Evolutionary conservation across 306 rosid genomes (phyloP).

Genomic region (Vachellia collinsii): DNA sequence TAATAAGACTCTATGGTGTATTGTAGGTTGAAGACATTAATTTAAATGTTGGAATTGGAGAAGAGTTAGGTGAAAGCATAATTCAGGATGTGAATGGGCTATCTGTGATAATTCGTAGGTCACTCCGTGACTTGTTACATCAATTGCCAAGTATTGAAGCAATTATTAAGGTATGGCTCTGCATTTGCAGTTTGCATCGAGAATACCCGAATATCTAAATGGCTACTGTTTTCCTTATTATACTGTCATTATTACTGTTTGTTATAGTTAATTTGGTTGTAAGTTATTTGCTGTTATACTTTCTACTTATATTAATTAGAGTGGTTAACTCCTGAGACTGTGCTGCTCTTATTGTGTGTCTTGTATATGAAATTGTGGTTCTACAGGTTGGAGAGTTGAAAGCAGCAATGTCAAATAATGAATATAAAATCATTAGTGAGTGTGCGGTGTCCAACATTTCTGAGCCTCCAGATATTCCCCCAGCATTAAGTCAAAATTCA

Average conservation of each 20-base stretch:
- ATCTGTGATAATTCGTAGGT: constrained; percentile 78
- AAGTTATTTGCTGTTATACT: constrained; percentile 17
- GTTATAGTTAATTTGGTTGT: not conserved
- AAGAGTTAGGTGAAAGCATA: constrained; percentile 83
- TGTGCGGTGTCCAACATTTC: constrained; percentile 89
- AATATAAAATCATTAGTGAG: constrained; percentile 86
- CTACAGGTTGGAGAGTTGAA: constrained; percentile 81
- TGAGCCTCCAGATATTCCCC: constrained; percentile 72
- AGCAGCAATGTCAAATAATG: constrained; percentile 87
- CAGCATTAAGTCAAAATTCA: constrained; percentile 56
- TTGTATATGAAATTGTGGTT: constrained; percentile 43
- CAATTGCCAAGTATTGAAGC: constrained; percentile 77
- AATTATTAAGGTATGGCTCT: constrained; percentile 62
- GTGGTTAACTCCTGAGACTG: constrained; percentile 2
- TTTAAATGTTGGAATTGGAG: constrained; percentile 86
- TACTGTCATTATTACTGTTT: not conserved
- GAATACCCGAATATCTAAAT: constrained; percentile 10
- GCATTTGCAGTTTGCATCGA: constrained; percentile 18
- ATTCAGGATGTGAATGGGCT: constrained; percentile 90
- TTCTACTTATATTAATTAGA: not conserved
- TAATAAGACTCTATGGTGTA: constrained; percentile 26
- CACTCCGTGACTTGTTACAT: constrained; percentile 79
- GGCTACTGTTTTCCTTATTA: constrained; percentile 16
- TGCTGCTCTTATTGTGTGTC: constrained; percentile 24
- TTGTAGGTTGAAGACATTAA: constrained; percentile 89